phyloP scores from a whole-genome alignment of 495 filamentous ascomycete species.

The Sphaerosporella brunnea region DNA sequence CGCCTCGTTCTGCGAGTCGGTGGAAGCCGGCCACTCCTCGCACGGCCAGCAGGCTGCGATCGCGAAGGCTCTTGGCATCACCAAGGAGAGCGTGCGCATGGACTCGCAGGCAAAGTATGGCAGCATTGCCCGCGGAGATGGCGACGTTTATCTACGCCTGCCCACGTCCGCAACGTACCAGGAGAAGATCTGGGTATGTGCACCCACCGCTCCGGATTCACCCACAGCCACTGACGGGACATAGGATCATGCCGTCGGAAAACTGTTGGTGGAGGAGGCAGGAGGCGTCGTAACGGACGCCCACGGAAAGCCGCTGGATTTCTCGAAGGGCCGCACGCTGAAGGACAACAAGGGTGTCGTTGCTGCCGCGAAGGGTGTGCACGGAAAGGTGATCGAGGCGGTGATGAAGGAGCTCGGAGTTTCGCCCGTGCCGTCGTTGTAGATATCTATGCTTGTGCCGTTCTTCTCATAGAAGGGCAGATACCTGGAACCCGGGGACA shows the following conservation, averaged over 20 bases:
- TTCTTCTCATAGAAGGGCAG: too few species aligned
- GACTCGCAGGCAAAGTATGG: conserved; percentile 98
- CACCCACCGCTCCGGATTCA: too few species aligned
- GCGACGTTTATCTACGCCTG: conserved; percentile 81
- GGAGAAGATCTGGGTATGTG: conserved; percentile 80
- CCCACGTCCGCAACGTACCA: conserved; percentile 71
- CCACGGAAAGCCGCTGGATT: conserved; percentile 62
- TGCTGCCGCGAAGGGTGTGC: conserved; percentile 58
- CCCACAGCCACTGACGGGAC: too few species aligned
- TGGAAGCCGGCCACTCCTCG: conserved; percentile 76
- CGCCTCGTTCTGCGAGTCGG: conserved; percentile 87
- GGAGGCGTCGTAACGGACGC: conserved; percentile 83
- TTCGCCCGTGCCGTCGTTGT: too few species aligned
- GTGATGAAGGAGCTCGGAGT: conserved; percentile 77
- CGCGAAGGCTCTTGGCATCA: conserved; percentile 68
- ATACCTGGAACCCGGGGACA: too few species aligned
- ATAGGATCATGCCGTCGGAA: conserved; percentile 82
- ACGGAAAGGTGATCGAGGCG: conserved; percentile 57
- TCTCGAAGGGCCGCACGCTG: conserved; percentile 70
- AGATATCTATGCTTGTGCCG: too few species aligned
- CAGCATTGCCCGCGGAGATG: conserved; percentile 83
- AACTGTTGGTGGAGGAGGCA: conserved; percentile 83
- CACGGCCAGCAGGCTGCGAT: conserved; percentile 76
- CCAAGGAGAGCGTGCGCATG: conserved; percentile 67
- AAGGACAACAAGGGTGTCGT: conserved; percentile 82